Base-by-base conservation (phyloP, 495 filamentous ascomycete genomes). In the Margaritispora aquatica region DNA sequence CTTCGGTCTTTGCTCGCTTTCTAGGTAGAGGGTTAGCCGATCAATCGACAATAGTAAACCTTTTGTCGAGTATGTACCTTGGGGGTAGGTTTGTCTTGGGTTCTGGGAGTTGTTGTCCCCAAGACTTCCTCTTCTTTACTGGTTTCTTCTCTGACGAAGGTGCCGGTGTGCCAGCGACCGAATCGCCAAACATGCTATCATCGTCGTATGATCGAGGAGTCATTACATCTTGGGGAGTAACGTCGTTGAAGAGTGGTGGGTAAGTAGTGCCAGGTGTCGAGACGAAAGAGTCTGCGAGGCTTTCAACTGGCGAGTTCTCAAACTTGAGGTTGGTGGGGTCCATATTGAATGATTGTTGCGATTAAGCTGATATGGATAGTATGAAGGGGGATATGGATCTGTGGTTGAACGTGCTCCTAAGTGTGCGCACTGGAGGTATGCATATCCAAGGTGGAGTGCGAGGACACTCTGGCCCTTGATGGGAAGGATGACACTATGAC, bases 1-100 rank as follows among this genome's bases (percentile, higher is more conserved):
- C 94, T 56, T 96, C 92, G 26, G 94, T 98, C 82, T 97, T 98
- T 66, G 94, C 94, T 59, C 94, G 92, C 83, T 98, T 98, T 58
- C 90, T 93, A 61, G 13, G 21, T 0, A 24, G 49, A 19, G 49
- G 55, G 17, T 51, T 62, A 44, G 47, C 59, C 36, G 55, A 53
- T 55, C 21, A 34, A 49, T 47, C 31, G 53, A 54, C 26, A 34
- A 48, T 59, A 15, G 57, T 46, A 26, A 46, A 53, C n/a, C 34
- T 51, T 17, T 29, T 17, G 5, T 44, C 26, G 31, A 29, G 26
- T 57, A 70, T 81, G 69, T 88, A 93, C 89, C 93, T 85, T 57
- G 94, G 94, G 63, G 94, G 94, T 26, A 98, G 82, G 66, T 95
- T 96, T 41, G 94, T 98, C 81, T 94, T 98, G 21, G 94, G 94